Evolutionary conservation across 1,139 yeast species (phyloP).

Genomic region (Yamadazyma aaseri): DNA sequence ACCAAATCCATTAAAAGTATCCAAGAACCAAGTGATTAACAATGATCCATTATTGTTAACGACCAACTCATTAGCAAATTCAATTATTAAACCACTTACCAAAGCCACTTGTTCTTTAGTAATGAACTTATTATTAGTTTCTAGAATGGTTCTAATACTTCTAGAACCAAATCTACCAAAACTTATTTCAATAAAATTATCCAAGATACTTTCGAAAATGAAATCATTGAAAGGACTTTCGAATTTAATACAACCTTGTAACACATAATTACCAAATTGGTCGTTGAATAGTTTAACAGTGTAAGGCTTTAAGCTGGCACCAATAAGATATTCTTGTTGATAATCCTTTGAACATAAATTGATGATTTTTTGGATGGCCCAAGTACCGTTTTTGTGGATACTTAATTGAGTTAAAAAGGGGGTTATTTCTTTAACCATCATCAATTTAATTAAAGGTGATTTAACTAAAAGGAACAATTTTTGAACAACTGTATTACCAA

Average conservation of each 20-base stretch:
- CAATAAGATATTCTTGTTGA: conserved; percentile 71
- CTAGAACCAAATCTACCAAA: conserved; percentile 94
- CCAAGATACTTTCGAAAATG: conserved; percentile 79
- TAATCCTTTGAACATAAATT: conserved; percentile 55
- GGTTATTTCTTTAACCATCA: conserved; percentile 76
- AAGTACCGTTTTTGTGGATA: conserved; percentile 95
- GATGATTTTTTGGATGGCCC: conserved; percentile 98
- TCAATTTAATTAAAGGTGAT: conserved; percentile 68
- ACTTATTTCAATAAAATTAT: conserved; percentile 78
- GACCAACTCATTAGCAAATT: conserved; percentile 77
- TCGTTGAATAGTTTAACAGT: conserved; percentile 86
- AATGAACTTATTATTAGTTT: conserved; percentile 49
- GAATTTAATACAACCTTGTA: conserved; percentile 90
- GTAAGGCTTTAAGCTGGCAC: conserved; percentile 73
- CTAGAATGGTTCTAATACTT: conserved; percentile 90
- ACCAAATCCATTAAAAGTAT: conserved; percentile 70
- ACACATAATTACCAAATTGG: conserved; percentile 94
- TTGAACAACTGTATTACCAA: conserved; percentile 95
- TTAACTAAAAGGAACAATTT: conserved; percentile 72
- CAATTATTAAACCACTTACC: conserved; percentile 73
- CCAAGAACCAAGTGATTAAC: conserved; percentile 90
- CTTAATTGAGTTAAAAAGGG: conserved; percentile 90
- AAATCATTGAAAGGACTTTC: conserved; percentile 88
- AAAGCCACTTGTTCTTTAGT: conserved; percentile 68
- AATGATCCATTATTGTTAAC: conserved; percentile 86